Evolutionary conservation across 371 early-diverging fungal species (phyloP), one percentile per base, ranked within the genome.

Genomic region (Lichtheimia corymbifera): DNA sequence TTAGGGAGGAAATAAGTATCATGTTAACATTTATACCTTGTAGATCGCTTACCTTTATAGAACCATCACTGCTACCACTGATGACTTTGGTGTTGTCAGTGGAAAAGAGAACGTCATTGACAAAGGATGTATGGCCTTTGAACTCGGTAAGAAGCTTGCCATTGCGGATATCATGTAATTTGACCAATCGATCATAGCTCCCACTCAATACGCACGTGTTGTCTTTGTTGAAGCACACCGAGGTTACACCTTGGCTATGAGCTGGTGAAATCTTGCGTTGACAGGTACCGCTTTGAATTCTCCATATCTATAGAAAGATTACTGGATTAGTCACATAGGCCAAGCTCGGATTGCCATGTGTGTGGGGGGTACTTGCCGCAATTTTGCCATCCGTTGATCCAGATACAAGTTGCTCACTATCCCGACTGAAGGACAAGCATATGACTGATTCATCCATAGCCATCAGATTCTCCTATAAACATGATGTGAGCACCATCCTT

Each of bases 141-240:
- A 94, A 93, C 66, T 96, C 94, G 54, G 93, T 91, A 6, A 96
- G 62, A 68, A 86, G 80, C 53, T 93, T 94, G 6, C 95, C 96
- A 1, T 93, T 93, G 65, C 92, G 91, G 15, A 96, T 64, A 5
- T 95, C 95, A 67, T 94, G 93, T 12, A 97, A 74, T 83, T 90
- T 79, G 15, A 95, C 70, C 0, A 87, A 84, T 20, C 82, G 79
- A 69, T 96, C 97, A 62, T 93, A 92, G 18, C 94, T 89, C 4
- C 86, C 79, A 55, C 89, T 91, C 7, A 96, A 71, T 0, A 97
- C 73, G 61, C 92, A 88, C 0, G 85, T 76, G 4, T 83, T 88
- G 61, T 95, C 94, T 13, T 79, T 79, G 54, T 76, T 87, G 63
- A 97, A 93, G 25, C 72, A 66, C 0, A 95, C 76, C 13, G 88